Percentiles rank a stretch among this genome's conserved stretches.
These are phyloP conservation scores for Penicillium carneum DNA, from an alignment of 2,329 filamentous ascomycete genomes.

Conservation along the genomic window DNA sequence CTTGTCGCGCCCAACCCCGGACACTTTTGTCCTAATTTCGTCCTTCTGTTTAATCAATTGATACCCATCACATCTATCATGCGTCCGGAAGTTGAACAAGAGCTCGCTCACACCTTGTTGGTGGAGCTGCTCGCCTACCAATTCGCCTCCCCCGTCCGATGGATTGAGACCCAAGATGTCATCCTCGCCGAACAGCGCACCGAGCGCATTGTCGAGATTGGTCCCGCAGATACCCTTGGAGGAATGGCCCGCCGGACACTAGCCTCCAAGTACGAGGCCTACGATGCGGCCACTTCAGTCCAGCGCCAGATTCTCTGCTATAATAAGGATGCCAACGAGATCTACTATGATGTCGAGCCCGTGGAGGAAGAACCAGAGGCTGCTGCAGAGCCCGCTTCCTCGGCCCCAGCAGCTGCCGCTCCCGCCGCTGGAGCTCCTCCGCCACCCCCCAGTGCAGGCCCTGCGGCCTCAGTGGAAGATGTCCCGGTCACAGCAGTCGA, in stretches of 20 bases:
- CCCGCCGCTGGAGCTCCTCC: conserved; percentile 63
- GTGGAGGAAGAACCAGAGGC: conserved; percentile 84
- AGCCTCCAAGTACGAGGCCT: conserved; percentile 96
- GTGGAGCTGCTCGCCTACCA: conserved; percentile 99
- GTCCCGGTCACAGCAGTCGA: conserved; percentile 86
- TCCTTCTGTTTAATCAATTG: conserved; percentile 29
- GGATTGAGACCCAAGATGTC: conserved; percentile 99
- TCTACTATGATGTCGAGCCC: conserved; percentile 98
- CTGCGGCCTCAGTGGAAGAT: conserved; percentile 85
- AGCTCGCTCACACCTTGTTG: conserved; percentile 96
- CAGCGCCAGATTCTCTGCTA: conserved; percentile 98
- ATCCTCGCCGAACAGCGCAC: conserved; percentile 95
- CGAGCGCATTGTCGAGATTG: conserved; percentile 96
- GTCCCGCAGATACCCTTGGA: conserved; percentile 93
- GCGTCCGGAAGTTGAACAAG: conserved; percentile 98
- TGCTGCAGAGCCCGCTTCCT: conserved; percentile 41
- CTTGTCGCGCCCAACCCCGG: conserved; percentile 29
- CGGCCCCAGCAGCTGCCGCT: conserved; percentile 53
- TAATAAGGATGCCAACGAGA: conserved; percentile 99
- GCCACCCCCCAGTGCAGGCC: conserved; percentile 75
- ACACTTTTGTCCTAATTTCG: conserved; percentile 28
- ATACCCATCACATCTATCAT: conserved; percentile 63
- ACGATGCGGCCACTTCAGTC: conserved; percentile 94
- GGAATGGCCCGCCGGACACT: conserved; percentile 97
- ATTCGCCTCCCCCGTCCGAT: conserved; percentile 97